Percentiles rank a stretch among this genome's conserved stretches.
Conservation (phyloP, 2,329 filamentous ascomycete genomes). For the Exserohilum turcica region DNA sequence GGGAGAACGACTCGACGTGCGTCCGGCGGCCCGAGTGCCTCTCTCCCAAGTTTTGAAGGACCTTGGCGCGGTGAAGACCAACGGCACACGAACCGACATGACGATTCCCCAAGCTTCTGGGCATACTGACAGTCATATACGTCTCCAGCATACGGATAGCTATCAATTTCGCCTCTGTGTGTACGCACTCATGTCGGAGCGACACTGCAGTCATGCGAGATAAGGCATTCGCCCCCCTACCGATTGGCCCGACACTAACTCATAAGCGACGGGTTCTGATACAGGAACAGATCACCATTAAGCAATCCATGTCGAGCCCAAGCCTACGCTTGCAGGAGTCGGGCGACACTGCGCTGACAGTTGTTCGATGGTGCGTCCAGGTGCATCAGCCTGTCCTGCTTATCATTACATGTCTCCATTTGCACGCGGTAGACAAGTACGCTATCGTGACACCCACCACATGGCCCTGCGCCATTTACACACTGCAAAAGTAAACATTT, state of each 20-base stretch:
- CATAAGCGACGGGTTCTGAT: conserved; percentile 12
- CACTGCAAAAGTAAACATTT: conserved; percentile 9
- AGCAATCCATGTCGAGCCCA: background rate
- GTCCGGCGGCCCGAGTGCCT: background rate
- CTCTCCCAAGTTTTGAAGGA: background rate
- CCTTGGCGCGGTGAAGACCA: background rate
- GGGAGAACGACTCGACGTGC: background rate
- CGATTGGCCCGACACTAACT: conserved; percentile 24
- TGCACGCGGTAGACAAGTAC: background rate
- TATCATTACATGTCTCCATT: conserved; percentile 12
- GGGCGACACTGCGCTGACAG: background rate
- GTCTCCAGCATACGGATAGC: background rate
- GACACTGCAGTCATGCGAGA: conserved; percentile 47
- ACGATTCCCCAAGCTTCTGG: conserved; percentile 9
- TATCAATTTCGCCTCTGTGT: background rate
- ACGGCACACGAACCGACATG: conserved; percentile 8
- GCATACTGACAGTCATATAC: background rate
- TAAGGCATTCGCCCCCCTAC: conserved; percentile 27
- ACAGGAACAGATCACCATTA: conserved; percentile 11
- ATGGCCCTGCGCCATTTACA: background rate
- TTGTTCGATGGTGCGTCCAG: background rate
- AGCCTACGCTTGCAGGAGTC: background rate
- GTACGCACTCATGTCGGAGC: background rate
- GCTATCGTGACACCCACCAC: background rate
- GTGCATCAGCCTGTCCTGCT: background rate